Evolutionary conservation across 805 yeast genomes (phyloP).

Genomic region (Hyphopichia homilentoma): DNA sequence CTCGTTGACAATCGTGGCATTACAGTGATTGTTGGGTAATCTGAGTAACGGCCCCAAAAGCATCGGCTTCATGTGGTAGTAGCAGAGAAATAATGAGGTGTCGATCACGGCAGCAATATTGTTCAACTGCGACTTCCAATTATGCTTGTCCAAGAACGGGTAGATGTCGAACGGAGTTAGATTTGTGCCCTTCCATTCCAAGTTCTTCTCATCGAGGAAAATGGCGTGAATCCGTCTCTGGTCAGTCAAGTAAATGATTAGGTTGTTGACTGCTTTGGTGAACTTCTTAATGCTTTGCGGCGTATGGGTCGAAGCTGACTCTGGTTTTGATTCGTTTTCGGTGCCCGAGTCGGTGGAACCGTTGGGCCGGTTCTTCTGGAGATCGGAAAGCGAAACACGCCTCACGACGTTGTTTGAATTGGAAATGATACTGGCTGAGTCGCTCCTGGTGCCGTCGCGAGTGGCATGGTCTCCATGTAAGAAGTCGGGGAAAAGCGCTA

Average conservation of each 20-base stretch:
- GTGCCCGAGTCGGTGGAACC: constrained; percentile 9
- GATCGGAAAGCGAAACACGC: constrained; percentile 17
- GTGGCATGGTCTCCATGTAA: constrained; percentile 16
- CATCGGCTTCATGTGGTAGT: constrained; percentile 62
- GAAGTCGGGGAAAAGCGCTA: constrained; percentile 37
- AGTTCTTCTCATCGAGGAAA: constrained; percentile 31
- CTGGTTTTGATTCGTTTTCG: constrained; percentile 4
- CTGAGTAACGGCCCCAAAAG: constrained; percentile 82
- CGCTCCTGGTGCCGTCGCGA: not conserved
- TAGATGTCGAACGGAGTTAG: constrained; percentile 43
- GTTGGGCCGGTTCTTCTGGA: constrained; percentile 5
- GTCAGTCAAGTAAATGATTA: constrained; percentile 49
- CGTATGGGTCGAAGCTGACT: constrained; percentile 2
- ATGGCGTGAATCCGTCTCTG: constrained; percentile 46
- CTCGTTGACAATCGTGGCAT: constrained; percentile 55
- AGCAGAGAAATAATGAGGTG: constrained; percentile 73
- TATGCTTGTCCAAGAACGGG: constrained; percentile 19
- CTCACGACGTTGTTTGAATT: constrained; percentile 12
- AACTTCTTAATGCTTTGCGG: constrained; percentile 21
- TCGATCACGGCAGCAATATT: constrained; percentile 55
- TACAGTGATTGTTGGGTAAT: constrained; percentile 67
- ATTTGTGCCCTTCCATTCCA: constrained; percentile 45
- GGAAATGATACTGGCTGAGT: too few species aligned
- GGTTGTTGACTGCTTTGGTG: constrained; percentile 33
- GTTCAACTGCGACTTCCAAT: constrained; percentile 17